Evolutionary conservation across 2,329 filamentous ascomycete genomes (phyloP).

Genomic region (Talaromyces verruculosus): DNA sequence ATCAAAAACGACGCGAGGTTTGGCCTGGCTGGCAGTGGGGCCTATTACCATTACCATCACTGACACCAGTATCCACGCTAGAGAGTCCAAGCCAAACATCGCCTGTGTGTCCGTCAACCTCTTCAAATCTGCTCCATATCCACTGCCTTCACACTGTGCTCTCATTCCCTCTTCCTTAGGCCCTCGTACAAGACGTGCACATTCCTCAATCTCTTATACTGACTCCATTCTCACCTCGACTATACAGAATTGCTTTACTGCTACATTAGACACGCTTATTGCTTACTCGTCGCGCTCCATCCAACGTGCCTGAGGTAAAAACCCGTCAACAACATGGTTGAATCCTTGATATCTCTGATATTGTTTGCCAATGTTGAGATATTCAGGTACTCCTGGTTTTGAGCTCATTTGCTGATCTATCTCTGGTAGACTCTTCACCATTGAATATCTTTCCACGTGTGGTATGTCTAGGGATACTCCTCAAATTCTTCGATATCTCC

Average conservation of each 20-base stretch:
- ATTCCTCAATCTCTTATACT: constrained; percentile 19
- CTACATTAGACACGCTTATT: constrained; percentile 16
- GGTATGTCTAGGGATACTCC: constrained; percentile 35
- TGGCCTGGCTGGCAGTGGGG: constrained; percentile 36
- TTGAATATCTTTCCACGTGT: constrained; percentile 35
- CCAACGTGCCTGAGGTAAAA: constrained; percentile 10
- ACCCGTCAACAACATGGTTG: constrained; percentile 7
- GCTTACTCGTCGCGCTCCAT: constrained; percentile 20
- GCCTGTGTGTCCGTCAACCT: constrained; percentile 34
- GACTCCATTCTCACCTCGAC: constrained; percentile 18
- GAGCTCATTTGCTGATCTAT: constrained; percentile 19
- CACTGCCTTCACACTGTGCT: constrained; percentile 6
- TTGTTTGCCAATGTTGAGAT: not conserved
- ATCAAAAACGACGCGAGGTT: constrained; percentile 18
- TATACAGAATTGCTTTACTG: constrained; percentile 4
- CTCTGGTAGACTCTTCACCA: constrained; percentile 27
- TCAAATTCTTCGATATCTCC: constrained; percentile 34
- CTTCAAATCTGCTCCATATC: constrained; percentile 28
- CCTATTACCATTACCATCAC: constrained; percentile 26
- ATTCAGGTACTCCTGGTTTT: too few species aligned
- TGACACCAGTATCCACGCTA: constrained; percentile 42
- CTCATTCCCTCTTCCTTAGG: constrained; percentile 4
- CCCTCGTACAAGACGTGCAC: constrained; percentile 12
- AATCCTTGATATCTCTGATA: not conserved
- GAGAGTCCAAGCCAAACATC: constrained; percentile 43